Conservation (phyloP, 257 asterid genomes). For the Orobanche coerulescens region DNA sequence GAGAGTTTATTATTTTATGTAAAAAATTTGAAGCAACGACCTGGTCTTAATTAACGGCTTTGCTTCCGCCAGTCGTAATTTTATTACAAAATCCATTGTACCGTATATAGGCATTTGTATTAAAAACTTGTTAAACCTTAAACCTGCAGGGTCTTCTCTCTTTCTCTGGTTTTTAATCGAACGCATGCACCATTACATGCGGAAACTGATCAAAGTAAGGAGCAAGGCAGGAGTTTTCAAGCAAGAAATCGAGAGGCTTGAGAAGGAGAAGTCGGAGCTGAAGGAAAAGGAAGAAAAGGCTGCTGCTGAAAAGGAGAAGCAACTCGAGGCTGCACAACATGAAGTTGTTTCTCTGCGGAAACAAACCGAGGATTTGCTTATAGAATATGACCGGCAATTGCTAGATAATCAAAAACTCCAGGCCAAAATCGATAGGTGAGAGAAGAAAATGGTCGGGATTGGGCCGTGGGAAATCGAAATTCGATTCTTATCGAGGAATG, state of each 20-base stretch:
- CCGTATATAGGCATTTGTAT: no score
- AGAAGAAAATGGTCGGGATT: no score
- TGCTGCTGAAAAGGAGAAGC: constrained; percentile 48
- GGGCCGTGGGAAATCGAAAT: no score
- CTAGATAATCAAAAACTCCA: constrained; percentile 90
- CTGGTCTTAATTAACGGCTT: no score
- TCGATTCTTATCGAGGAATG: no score
- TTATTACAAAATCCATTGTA: no score
- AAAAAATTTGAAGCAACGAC: no score
- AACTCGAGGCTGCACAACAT: constrained; percentile 68
- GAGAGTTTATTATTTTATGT: no score
- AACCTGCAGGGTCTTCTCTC: constrained; percentile 66
- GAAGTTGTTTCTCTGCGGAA: constrained; percentile 72
- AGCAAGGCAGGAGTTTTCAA: constrained; percentile 52
- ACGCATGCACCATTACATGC: constrained; percentile 85
- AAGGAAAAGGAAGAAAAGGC: constrained; percentile 66
- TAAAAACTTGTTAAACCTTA: no score
- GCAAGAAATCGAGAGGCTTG: constrained; percentile 59
- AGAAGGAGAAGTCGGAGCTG: constrained; percentile 55
- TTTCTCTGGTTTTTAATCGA: constrained; percentile 81
- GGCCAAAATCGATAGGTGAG: constrained; percentile 40
- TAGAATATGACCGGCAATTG: constrained; percentile 74
- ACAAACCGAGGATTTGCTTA: constrained; percentile 76
- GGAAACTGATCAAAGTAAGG: constrained; percentile 49
- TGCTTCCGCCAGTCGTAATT: no score